Evolutionary conservation across 208 protist genomes (phyloP).

Genomic region (Trypanosoma avium): DNA sequence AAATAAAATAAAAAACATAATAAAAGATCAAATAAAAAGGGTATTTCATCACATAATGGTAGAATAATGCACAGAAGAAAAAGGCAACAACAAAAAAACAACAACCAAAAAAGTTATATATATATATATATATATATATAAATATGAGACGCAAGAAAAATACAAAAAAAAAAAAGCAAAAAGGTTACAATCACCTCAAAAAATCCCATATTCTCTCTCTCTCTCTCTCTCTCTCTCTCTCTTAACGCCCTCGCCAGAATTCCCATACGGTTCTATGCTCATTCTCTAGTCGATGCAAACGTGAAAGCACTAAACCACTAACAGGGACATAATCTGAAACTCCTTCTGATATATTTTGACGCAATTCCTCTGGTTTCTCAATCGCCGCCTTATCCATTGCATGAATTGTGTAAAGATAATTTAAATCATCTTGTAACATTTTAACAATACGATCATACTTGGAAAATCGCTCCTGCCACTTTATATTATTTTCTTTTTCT

Average conservation of each 20-base stretch:
- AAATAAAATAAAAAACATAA: background rate
- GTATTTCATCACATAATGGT: no score
- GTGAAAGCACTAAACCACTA: conserved; percentile 68
- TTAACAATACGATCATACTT: conserved; percentile 29
- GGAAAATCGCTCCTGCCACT: background rate
- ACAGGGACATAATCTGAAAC: conserved; percentile 77
- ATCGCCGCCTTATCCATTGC: conserved; percentile 50
- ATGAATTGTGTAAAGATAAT: conserved; percentile 53
- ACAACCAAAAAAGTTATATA: no score
- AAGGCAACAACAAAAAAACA: no score
- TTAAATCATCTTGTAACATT: conserved; percentile 41
- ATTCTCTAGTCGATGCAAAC: conserved; percentile 73
- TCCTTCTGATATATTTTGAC: conserved; percentile 6
- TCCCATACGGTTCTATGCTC: conserved; percentile 79
- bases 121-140: background rate
- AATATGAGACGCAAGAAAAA: background rate
- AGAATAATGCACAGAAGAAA: no score
- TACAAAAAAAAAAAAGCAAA: background rate
- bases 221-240: background rate
- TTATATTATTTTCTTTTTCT: background rate
- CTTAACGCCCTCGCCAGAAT: conserved; percentile 49
- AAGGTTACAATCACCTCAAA: background rate
- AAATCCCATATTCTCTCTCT: background rate
- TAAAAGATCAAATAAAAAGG: background rate
- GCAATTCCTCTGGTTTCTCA: background rate